Base-by-base conservation (phyloP, 129 eudicot genomes). In the Rutidosis leptorrhynchoides region DNA sequence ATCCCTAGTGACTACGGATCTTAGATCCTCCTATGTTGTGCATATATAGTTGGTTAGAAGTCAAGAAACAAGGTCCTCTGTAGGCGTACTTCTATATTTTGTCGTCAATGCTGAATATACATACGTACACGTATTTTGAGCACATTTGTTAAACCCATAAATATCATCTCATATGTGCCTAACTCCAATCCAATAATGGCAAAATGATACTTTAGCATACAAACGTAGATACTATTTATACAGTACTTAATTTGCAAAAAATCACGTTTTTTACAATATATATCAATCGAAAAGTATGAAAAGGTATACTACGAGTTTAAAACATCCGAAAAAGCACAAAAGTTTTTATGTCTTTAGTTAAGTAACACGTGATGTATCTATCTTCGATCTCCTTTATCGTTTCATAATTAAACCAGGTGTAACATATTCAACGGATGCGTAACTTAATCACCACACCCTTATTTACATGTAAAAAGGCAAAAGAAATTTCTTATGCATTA, bases 231-330 rank as follows among this genome's bases (percentile, higher is more conserved):
- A 58, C 45, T 10, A 40, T 40, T 40, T n/a, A 26, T n/a, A 42
- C 42, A 17, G 57, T 9, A 69, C 43, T 58, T 58, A 22, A 69
- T 58, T 58, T 58, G 29, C 65, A 69, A 26, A 37, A 26, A 16
- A 58, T 26, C 74, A 69, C 74, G 74, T 37, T 69, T 37, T 69
- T 69, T 42, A 25, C 16, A 21, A 53, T 53, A 67, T 57, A 67
- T 32, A 21, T 16, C 33, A 32, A 37, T 26, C 58, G 17, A 37
- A 57, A 69, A 33, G 46, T 69, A 69, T 4, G 3, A 10, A 62
- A 32, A 60, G 33, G 28, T 32, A 4, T 35, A 9, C 15, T 35
- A 8, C 42, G 42, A 35, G 66, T 28, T 5, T 20, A 22, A 54
- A 24, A 57, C 45, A 56, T 27, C 22, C 16, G 17, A 17, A n/a